phyloP scores from a whole-genome alignment of 176 grass and related monocot genomes.

The Cenchrus fungigraminus region DNA sequence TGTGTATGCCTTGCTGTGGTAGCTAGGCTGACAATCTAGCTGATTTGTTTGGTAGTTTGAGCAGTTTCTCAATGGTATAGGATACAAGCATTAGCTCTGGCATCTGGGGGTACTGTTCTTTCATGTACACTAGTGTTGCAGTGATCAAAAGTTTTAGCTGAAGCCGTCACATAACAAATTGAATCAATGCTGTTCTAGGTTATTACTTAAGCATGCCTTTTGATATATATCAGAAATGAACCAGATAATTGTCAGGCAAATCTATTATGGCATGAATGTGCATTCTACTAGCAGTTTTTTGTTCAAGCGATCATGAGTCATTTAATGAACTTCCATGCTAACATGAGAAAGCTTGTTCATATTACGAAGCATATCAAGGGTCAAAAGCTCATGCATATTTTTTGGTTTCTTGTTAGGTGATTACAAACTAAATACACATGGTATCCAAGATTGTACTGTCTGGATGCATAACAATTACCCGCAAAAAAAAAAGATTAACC shows the following conservation, averaged over 20 bases:
- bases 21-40: not conserved
- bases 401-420: not conserved
- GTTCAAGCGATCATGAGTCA: conserved; percentile 4
- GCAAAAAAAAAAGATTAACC: conserved; percentile 4
- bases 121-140: not conserved
- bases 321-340: conserved; percentile 23
- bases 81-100: not conserved
- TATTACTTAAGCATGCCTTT: conserved; percentile 1
- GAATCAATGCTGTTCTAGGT: not conserved
- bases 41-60: conserved; percentile 22
- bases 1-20: conserved; percentile 14
- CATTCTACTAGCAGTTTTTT: not conserved
- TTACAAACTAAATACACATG: conserved; percentile 7
- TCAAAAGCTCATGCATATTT: not conserved
- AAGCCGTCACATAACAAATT: conserved; percentile 15
- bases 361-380: conserved; percentile 17
- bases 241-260: not conserved
- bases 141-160: not conserved
- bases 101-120: not conserved
- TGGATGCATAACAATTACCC: not conserved
- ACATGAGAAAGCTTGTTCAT: not conserved
- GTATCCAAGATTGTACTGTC: not conserved
- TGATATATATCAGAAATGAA: conserved; percentile 5
- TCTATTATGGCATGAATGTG: not conserved
- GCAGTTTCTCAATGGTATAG: not conserved